Evolutionary conservation across 176 grass and related monocot species (phyloP), one percentile per base, ranked within the genome.

Genomic region (Triticum monococcum): DNA sequence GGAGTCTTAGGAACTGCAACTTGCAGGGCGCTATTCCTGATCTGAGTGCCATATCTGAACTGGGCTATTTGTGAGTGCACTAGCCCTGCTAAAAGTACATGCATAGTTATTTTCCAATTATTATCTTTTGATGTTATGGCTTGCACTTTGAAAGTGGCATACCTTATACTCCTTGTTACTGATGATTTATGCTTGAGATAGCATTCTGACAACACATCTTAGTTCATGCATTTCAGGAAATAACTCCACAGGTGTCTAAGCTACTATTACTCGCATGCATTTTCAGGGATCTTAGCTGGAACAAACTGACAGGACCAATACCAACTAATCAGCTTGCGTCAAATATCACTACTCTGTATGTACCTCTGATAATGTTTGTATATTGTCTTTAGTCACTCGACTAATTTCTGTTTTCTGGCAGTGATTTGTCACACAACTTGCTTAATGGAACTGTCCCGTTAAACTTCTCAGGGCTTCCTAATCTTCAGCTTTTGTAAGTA

Each of bases 201-300:
- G 72, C 72, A 81, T 7, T 79, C 48, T 84, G 17, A 59, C 18
- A 59, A 9, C 3, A 17, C 40, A 65, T 64, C 79, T 64, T 32
- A 46, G 57, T 84, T 80, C 75, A 38, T 87, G 12, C 26, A 84
- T 16, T 73, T 68, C 36, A 80, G 46, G 60, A 87, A 46, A 54
- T 59, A 79, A 60, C 32, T 89, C 25, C 46, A 46, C 3, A 17
- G 22, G 65, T 80, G 33, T 73, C 43, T 80, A 68, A 87, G 52
- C 24, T 66, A 52, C 13, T 74, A 52, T 77, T 78, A 59, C 32
- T 83, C 22, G 52, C 35, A 3, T 92, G 68, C 40, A 81, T 91
- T 50, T 96, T 82, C 94, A 98, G 97, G 84, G 97, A 98, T 93
- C 92, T 98, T 82, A 91, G 97, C 87, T 91, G 85, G 92, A 99